Evolutionary conservation across 2,329 filamentous ascomycete genomes (phyloP).

Genomic region (Mariannaea sp.): DNA sequence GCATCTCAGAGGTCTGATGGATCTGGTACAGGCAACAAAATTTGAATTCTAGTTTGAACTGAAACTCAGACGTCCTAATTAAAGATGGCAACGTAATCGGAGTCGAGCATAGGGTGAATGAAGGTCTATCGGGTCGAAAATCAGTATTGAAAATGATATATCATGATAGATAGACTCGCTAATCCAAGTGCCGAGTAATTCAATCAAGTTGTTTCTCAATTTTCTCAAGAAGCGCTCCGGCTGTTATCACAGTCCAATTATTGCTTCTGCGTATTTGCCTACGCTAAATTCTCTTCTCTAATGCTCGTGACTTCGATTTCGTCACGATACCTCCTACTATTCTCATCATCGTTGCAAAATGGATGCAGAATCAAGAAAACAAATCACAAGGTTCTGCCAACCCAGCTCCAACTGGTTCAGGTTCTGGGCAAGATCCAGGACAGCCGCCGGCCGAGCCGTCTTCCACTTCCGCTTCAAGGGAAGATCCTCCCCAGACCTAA

Average conservation of each 20-base stretch:
- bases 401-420: constrained; percentile 18
- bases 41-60: not conserved
- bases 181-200: not conserved
- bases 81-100: too few species aligned
- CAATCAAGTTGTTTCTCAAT: not conserved
- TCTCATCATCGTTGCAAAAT: not conserved
- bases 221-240: not conserved
- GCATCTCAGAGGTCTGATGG: not conserved
- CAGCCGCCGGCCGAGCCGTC: constrained; percentile 3
- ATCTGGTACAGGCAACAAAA: constrained; percentile 3
- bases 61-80: too few species aligned
- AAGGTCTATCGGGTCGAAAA: too few species aligned
- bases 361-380: constrained; percentile 3
- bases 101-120: too few species aligned
- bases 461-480: constrained; percentile 21
- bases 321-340: not conserved
- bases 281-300: too few species aligned
- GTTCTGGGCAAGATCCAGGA: constrained; percentile 22
- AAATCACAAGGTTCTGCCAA: constrained; percentile 1
- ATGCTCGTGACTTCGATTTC: not conserved
- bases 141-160: not conserved
- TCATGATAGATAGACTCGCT: too few species aligned
- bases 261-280: too few species aligned
- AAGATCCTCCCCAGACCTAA: constrained; percentile 14
- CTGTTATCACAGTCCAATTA: not conserved